Evolutionary conservation across 2,329 filamentous ascomycete genomes (phyloP).

Genomic region (Pyrenophora tritici-repentis): DNA sequence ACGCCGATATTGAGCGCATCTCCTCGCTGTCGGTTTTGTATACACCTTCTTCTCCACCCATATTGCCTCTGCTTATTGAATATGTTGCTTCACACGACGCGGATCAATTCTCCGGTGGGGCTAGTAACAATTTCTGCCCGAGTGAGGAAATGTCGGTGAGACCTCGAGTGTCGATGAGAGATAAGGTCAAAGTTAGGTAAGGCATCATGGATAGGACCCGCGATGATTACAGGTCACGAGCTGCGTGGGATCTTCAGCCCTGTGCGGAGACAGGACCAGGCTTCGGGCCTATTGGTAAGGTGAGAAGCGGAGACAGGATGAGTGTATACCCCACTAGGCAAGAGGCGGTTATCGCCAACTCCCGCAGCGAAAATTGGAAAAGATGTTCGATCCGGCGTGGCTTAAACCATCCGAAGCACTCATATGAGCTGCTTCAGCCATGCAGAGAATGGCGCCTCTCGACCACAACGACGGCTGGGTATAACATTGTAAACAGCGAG

Average conservation of each 20-base stretch:
- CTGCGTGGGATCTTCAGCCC: conserved; percentile 11
- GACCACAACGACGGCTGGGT: conserved; percentile 7
- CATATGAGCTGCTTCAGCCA: conserved; percentile 17
- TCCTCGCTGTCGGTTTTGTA: conserved; percentile 12
- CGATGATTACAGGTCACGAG: conserved; percentile 7
- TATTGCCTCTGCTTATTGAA: conserved; percentile 30
- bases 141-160: conserved; percentile 43
- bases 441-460: conserved; percentile 12
- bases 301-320: conserved; percentile 14
- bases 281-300: conserved; percentile 15
- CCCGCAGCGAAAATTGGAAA: conserved; percentile 16
- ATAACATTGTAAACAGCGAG: background rate
- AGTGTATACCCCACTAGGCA: conserved; percentile 15
- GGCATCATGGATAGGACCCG: background rate
- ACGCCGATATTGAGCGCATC: conserved; percentile 26
- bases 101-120: conserved; percentile 21
- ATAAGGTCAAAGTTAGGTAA: conserved; percentile 3
- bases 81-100: conserved; percentile 11
- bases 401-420: conserved; percentile 14
- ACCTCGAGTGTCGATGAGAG: conserved; percentile 6
- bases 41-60: conserved; percentile 24
- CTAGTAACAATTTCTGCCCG: conserved; percentile 17
- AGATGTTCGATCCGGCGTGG: conserved; percentile 18
- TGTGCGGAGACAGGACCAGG: conserved; percentile 12
- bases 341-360: conserved; percentile 25